Conservation (phyloP, 1,139 yeast genomes). For the Blastobotrys petasosporus region DNA sequence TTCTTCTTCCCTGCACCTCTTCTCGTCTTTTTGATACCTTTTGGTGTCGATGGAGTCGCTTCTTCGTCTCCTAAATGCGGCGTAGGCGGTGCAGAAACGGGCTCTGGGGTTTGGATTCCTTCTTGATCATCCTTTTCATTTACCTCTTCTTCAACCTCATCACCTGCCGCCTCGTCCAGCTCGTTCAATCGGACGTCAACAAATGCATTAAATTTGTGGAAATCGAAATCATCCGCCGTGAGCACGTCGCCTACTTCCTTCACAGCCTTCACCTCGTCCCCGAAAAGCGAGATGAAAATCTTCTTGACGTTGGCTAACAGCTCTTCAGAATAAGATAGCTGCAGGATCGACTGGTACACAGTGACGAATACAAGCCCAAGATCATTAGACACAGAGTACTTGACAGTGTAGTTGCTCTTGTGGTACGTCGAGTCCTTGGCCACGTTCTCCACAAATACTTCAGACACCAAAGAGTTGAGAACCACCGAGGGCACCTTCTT, state of each 20-base stretch:
- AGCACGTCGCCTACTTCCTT: constrained; percentile 13
- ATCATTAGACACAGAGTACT: constrained; percentile 33
- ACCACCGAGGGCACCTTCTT: constrained; percentile 29
- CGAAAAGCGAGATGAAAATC: constrained; percentile 31
- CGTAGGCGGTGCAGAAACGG: constrained; percentile 1
- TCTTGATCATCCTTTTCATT: constrained; percentile 3
- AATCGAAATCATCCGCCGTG: constrained; percentile 21
- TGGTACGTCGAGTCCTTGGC: constrained; percentile 18
- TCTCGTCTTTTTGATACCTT: constrained; percentile 27
- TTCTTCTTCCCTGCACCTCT: constrained; percentile 21
- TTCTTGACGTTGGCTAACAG: constrained; percentile 31
- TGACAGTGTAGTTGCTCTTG: constrained; percentile 36
- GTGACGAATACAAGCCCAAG: constrained; percentile 33
- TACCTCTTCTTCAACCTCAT: constrained; percentile 3
- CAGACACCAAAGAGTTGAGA: constrained; percentile 46
- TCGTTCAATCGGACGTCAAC: constrained; percentile 32
- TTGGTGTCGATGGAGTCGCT: constrained; percentile 11
- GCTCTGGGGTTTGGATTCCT: constrained; percentile 1
- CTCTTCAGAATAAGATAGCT: constrained; percentile 33
- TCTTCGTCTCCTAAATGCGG: constrained; percentile 3
- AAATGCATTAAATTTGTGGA: constrained; percentile 30
- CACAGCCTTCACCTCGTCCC: constrained; percentile 22
- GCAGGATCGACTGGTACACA: constrained; percentile 34
- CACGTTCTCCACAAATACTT: constrained; percentile 41
- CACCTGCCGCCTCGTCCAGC: constrained; percentile 15